Conservation (phyloP, 129 eudicot species). For the Flaveria brownii region DNA sequence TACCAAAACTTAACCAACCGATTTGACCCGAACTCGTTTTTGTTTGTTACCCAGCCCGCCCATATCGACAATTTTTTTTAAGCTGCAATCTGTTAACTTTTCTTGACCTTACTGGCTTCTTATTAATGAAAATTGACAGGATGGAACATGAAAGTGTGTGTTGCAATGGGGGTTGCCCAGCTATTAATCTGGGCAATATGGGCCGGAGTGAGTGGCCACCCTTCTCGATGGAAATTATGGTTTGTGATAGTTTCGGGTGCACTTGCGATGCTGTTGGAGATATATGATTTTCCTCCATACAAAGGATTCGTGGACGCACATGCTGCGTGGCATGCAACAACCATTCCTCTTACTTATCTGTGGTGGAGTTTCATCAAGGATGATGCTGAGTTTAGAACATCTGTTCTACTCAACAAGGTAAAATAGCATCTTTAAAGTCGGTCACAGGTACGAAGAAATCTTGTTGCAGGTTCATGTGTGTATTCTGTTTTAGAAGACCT, state of each 20-base stretch:
- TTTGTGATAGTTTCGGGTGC: conserved; percentile 64
- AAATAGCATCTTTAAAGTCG: conserved; percentile 38
- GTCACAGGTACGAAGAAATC: conserved; percentile 14
- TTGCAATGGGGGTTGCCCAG: conserved; percentile 66
- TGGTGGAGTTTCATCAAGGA: conserved; percentile 98
- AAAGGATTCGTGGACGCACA: conserved; percentile 81
- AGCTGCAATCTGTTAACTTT: not conserved
- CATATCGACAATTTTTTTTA: not conserved
- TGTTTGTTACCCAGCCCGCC: not conserved
- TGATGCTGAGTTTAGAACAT: conserved; percentile 68
- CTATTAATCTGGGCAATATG: conserved; percentile 79
- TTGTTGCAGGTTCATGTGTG: conserved; percentile 26
- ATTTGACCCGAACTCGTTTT: not conserved
- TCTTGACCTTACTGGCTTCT: conserved; percentile 10
- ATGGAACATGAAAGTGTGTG: conserved; percentile 91
- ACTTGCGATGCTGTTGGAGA: conserved; percentile 72
- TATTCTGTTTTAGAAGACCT: conserved; percentile 27
- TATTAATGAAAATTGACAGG: conserved; percentile 47
- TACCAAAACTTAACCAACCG: not conserved
- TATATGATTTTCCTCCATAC: conserved; percentile 85
- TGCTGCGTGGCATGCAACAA: conserved; percentile 88
- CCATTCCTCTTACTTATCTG: conserved; percentile 71
- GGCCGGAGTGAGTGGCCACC: conserved; percentile 73
- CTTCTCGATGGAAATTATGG: conserved; percentile 86
- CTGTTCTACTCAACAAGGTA: conserved; percentile 49